phyloP scores from a whole-genome alignment of 1,139 yeast genomes.

The Pichia sp. region DNA sequence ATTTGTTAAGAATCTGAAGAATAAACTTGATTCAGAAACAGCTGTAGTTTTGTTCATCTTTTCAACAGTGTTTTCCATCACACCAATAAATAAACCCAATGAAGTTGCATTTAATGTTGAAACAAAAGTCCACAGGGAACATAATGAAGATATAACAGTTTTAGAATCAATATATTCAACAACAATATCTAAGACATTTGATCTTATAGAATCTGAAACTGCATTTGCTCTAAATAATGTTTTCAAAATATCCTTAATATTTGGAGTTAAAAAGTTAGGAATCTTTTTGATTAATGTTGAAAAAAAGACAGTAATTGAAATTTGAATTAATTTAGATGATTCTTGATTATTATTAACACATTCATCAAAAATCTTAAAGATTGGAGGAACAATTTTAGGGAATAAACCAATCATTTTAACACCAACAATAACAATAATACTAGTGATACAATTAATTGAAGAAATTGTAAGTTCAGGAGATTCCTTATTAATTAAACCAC shows the following conservation, averaged over 20 bases:
- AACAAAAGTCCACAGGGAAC: constrained; percentile 59
- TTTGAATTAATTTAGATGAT: constrained; percentile 41
- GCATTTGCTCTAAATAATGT: constrained; percentile 52
- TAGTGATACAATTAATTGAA: constrained; percentile 66
- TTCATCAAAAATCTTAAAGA: constrained; percentile 52
- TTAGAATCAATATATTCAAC: constrained; percentile 65
- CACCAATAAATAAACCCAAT: constrained; percentile 63
- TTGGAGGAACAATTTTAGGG: constrained; percentile 76
- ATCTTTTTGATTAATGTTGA: constrained; percentile 75
- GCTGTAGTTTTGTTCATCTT: constrained; percentile 69
- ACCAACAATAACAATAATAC: constrained; percentile 67
- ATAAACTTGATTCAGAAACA: constrained; percentile 58
- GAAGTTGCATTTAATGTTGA: constrained; percentile 38
- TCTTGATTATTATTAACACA: constrained; percentile 34
- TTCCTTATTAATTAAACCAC: constrained; percentile 40
- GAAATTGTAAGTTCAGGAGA: constrained; percentile 64
- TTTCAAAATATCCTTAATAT: constrained; percentile 54
- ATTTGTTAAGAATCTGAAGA: constrained; percentile 64
- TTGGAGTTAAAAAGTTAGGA: constrained; percentile 78
- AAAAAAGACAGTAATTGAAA: constrained; percentile 64
- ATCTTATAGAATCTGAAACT: constrained; percentile 55
- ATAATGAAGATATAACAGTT: constrained; percentile 55
- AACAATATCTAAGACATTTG: constrained; percentile 57
- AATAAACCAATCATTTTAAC: constrained; percentile 81
- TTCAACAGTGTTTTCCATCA: constrained; percentile 61